Percentiles rank a stretch among this genome's conserved stretches.
Evolutionary conservation across 2,329 filamentous ascomycete species (phyloP).

Genomic region (Cytospora chrysosperma): DNA sequence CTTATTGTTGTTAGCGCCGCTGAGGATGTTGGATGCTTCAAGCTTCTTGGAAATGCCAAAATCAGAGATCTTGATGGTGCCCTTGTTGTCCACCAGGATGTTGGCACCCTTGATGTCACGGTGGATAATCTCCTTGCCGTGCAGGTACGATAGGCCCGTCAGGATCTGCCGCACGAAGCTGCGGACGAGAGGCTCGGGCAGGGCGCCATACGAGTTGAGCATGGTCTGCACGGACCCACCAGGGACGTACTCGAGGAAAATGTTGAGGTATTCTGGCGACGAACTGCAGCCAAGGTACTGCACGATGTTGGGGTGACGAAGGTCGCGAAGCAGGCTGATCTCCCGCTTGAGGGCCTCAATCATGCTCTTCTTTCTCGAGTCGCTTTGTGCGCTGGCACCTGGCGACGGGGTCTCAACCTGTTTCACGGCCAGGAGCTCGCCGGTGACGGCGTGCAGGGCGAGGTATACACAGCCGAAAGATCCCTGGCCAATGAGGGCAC

Average conservation of each 20-base stretch:
- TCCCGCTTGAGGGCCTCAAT: constrained; percentile 96
- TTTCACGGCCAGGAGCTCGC: constrained; percentile 96
- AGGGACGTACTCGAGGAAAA: constrained; percentile 99
- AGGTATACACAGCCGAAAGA: constrained; percentile 96
- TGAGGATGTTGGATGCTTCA: constrained; percentile 83
- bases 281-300: constrained; percentile 96
- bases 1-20: constrained; percentile 64
- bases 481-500: constrained; percentile 92
- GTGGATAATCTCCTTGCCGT: constrained; percentile 94
- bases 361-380: constrained; percentile 95
- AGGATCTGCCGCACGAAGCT: constrained; percentile 97
- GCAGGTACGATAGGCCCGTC: constrained; percentile 86
- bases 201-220: constrained; percentile 96
- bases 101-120: constrained; percentile 99
- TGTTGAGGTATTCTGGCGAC: constrained; percentile 89
- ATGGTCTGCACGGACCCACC: constrained; percentile 97
- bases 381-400: constrained; percentile 74
- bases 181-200: constrained; percentile 88
- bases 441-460: constrained; percentile 91
- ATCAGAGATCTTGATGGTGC: constrained; percentile 98
- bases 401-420: constrained; percentile 88
- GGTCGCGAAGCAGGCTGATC: constrained; percentile 87
- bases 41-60: constrained; percentile 99
- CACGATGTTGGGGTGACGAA: constrained; percentile 96
- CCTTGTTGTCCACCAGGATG: constrained; percentile 98